Evolutionary conservation across 2,329 filamentous ascomycete genomes (phyloP), one percentile per base, ranked within the genome.

Genomic region (Xylariaceae sp.): DNA sequence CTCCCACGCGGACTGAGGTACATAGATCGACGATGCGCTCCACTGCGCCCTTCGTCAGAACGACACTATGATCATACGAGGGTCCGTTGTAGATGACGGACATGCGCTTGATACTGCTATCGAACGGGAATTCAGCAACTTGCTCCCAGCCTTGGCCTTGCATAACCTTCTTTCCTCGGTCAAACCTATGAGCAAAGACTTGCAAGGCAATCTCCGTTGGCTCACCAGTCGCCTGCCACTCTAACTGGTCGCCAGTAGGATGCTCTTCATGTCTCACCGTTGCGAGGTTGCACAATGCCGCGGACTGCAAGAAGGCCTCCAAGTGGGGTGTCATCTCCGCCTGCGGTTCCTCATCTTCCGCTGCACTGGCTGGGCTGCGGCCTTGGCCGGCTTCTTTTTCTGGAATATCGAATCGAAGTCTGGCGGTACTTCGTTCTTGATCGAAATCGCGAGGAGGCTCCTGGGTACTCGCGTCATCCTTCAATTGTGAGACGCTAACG

Each of bases 81-180:
- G 77, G 77, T 6, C 68, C 69, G 42, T 80, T 74, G 68, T 87
- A 89, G 41, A 90, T 77, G 48, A 90, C 86, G 9, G 85, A 87
- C 87, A 90, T 90, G 60, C 85, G 83, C 76, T 90, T 90, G 64
- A 89, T 82, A 59, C 78, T 78, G 48, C 84, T 88, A 66, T 90
- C 86, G 61, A 90, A 91, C n/a, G 86, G 86, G 53, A 87, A 88
- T 61, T 90, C 87, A 45, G 82, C 78, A 1, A 85, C 66, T 59
- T 85, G 77, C 56, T 77, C 78, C 81, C 83, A 85, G n/a, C 77
- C 77, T 5, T 70, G 63, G 2, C 60, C 66, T 49, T 78, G 75
- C 2, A 82, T 68, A 1, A 65, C 61, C 60, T 78, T 79, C 65
- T 81, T 82, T 38, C 80, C 78, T 19, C 72, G 71, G 41, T 76